Evolutionary conservation across 805 yeast genomes (phyloP), one percentile per base, ranked within the genome.

Genomic region (Ogataea trehaloabstinens): DNA sequence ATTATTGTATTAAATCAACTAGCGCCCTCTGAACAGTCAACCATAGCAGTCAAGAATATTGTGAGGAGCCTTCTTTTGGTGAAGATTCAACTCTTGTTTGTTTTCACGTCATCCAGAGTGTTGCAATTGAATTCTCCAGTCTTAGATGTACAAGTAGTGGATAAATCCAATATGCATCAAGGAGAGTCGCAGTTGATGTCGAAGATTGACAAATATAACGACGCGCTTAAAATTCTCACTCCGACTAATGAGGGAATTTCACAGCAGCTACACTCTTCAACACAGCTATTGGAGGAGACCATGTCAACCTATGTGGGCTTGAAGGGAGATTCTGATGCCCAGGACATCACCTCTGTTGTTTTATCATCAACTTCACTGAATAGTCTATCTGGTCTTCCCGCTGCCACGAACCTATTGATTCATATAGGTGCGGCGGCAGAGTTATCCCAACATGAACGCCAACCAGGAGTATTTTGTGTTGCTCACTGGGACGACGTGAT

Each of bases 401-500:
- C 55, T 0, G 19, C 38, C 12, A 49, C 41, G 10, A 54, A 50
- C 37, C 43, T 59, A 4, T 31, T 53, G 10, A 46, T 61, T 29
- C 66, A 62, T 39, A 44, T 62, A 7, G 50, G 58, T 17, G 40
- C 59, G 2, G 27, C 53, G 5, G 46, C 55, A 1, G 44, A 41
- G 6, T 12, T 33, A 6, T 24, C 34, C 5, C 41, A 34, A 10
- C 25, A 22, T 22, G 30, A 27, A 7, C n/a, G 30, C 16, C 24
- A 30, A 3, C 45, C 49, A 28, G 33, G 19, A 16, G 48, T 61
- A 5, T 40, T 44, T 13, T 51, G 49, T 35, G 45, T 60, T 17
- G 50, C 62, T 3, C 45, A 48, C 11, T 63, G 68, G 68, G 62
- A 59, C 19, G 65, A 62, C 30, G 58, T 54, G 1, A 63, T 63